Percentiles rank a stretch among this genome's conserved stretches.
Conservation (phyloP, 164 flowering plant genomes). For the Echeveria elegans region DNA sequence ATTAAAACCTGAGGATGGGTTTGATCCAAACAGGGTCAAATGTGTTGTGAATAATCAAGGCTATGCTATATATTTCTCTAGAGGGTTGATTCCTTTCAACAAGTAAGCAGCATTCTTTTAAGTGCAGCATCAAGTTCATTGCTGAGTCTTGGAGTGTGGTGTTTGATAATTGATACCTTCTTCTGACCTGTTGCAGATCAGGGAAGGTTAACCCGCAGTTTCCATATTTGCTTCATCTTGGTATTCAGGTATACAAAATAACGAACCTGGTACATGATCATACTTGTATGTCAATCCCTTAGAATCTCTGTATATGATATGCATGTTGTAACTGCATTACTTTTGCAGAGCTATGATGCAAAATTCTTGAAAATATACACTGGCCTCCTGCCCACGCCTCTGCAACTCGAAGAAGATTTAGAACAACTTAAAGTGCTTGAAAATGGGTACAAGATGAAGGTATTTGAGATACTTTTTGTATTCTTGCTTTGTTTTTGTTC, state of each 20-base stretch:
- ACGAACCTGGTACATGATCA: neutral
- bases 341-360: slow-evolving; percentile 70
- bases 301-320: neutral
- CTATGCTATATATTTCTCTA: slow-evolving; percentile 89
- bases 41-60: slow-evolving; percentile 83
- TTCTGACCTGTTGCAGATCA: slow-evolving; percentile 31
- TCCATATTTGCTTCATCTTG: slow-evolving; percentile 91
- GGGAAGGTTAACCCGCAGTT: slow-evolving; percentile 68
- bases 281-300: neutral
- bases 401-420: slow-evolving; percentile 95
- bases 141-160: neutral
- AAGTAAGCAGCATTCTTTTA: slow-evolving; percentile 39
- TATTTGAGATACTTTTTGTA: slow-evolving; percentile 10
- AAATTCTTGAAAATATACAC: slow-evolving; percentile 75
- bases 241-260: slow-evolving; percentile 73
- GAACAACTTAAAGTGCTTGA: slow-evolving; percentile 98
- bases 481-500: neutral
- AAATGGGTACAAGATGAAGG: slow-evolving; percentile 98
- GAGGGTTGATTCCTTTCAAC: slow-evolving; percentile 88
- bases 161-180: neutral
- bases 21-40: slow-evolving; percentile 88
- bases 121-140: neutral
- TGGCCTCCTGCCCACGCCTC: slow-evolving; percentile 72
- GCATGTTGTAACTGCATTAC: neutral
- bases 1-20: slow-evolving; percentile 76